These are phyloP conservation scores for Lunasporangiospora selenospora DNA, from an alignment of 192 early-diverging fungal genomes.

Conservation along the genomic window DNA sequence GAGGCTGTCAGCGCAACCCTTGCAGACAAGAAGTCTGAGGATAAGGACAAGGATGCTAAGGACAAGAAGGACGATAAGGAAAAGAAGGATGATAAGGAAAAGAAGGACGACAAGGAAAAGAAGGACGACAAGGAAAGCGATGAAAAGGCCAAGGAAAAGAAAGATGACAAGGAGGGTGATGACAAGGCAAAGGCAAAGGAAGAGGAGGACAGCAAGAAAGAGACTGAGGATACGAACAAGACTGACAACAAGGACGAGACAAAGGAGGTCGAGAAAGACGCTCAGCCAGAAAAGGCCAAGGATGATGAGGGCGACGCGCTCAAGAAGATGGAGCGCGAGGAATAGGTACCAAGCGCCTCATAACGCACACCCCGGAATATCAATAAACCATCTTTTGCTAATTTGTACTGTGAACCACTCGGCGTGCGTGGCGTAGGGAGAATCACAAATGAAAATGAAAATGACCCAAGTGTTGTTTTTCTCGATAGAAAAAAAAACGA, in stretches of 20 bases:
- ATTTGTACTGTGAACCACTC: too few species aligned
- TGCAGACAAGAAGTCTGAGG: constrained; percentile 3
- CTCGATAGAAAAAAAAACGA: too few species aligned
- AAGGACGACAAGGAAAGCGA: neutral
- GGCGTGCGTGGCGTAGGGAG: too few species aligned
- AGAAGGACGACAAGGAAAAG: neutral
- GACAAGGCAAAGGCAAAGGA: neutral
- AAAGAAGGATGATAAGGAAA: neutral
- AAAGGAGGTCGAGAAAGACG: neutral
- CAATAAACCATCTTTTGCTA: too few species aligned
- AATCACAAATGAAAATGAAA: too few species aligned
- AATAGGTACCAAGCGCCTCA: too few species aligned
- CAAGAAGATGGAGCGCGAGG: too few species aligned
- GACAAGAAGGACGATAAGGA: neutral
- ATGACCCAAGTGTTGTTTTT: too few species aligned
- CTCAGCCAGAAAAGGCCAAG: neutral
- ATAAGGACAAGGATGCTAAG: neutral
- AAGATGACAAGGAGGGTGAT: neutral
- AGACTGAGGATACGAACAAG: neutral
- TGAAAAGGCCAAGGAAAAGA: neutral
- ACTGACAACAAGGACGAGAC: neutral
- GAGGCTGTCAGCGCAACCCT: constrained; percentile 10
- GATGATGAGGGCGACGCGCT: neutral
- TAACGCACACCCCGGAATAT: too few species aligned
- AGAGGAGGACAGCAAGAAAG: neutral